These are phyloP conservation scores for Tulasnella calospora DNA, from an alignment of 768 basidiomycete species.

Conservation along the genomic window DNA sequence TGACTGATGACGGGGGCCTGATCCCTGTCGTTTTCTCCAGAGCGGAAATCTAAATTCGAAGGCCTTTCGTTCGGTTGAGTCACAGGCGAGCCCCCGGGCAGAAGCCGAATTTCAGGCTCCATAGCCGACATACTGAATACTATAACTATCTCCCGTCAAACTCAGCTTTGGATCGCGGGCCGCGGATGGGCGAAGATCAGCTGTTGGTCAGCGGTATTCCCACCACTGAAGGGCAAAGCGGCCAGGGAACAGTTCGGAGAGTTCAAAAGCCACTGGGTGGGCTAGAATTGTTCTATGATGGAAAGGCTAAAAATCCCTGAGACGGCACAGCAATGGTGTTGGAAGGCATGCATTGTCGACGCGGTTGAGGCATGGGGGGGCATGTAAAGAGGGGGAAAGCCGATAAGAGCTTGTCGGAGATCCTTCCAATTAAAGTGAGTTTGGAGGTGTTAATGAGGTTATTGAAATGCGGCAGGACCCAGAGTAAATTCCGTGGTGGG, in stretches of 20 bases:
- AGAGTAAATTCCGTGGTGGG: not conserved
- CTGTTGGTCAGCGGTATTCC: not conserved
- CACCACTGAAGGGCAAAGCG: not conserved
- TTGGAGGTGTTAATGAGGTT: not conserved
- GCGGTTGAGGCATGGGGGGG: not conserved
- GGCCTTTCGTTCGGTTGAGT: not conserved
- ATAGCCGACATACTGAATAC: not conserved
- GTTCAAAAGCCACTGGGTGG: not conserved
- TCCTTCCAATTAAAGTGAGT: not conserved
- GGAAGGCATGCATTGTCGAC: slow-evolving; percentile 2
- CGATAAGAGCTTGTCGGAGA: slow-evolving; percentile 4
- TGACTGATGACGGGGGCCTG: not conserved
- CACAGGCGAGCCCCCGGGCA: not conserved
- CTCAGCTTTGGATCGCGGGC: not conserved
- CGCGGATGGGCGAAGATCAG: not conserved
- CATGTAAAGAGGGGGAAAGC: not conserved
- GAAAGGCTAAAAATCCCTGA: slow-evolving; percentile 10
- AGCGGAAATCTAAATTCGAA: not conserved
- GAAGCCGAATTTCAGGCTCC: not conserved
- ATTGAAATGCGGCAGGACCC: not conserved
- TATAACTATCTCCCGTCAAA: not conserved
- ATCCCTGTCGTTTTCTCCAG: not conserved
- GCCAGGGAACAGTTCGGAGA: not conserved
- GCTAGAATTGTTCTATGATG: not conserved
- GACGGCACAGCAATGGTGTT: slow-evolving; percentile 9